These are phyloP conservation scores for Diphasiastrum complanatum DNA, from an alignment of 83 land plant species.

Conservation along the genomic window DNA sequence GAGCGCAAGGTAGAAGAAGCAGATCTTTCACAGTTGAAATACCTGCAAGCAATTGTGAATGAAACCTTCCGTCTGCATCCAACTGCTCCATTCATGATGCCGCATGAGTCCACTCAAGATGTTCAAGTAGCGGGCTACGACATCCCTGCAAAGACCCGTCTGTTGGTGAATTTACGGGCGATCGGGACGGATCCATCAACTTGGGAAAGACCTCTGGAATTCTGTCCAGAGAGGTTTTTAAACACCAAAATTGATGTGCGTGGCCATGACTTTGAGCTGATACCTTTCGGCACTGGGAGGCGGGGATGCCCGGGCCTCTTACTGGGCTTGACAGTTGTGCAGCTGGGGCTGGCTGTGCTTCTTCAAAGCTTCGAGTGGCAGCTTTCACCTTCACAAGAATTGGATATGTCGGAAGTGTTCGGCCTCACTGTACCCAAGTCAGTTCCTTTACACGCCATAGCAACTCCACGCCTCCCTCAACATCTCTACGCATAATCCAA, in stretches of 20 bases:
- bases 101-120: conserved; percentile 26
- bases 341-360: too few species aligned
- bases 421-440: too few species aligned
- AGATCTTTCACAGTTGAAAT: conserved; percentile 34
- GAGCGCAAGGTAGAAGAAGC: conserved; percentile 37
- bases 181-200: conserved; percentile 39
- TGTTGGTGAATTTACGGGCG: conserved; percentile 51
- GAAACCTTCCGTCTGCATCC: conserved; percentile 54
- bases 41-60: conserved; percentile 45
- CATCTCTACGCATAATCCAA: too few species aligned
- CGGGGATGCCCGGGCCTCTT: too few species aligned
- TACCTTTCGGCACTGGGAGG: too few species aligned
- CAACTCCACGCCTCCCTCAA: too few species aligned
- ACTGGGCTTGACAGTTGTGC: too few species aligned
- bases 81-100: conserved; percentile 25
- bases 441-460: too few species aligned
- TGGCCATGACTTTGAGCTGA: conserved; percentile 38
- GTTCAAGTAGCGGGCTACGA: conserved; percentile 32
- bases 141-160: conserved; percentile 32
- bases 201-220: conserved; percentile 43
- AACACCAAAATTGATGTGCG: conserved; percentile 29
- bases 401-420: too few species aligned
- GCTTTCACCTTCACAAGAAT: too few species aligned
- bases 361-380: too few species aligned
- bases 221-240: conserved; percentile 36